Evolutionary conservation across 768 basidiomycete species (phyloP), one percentile per base, ranked within the genome.

Genomic region (Mycena belliarum): DNA sequence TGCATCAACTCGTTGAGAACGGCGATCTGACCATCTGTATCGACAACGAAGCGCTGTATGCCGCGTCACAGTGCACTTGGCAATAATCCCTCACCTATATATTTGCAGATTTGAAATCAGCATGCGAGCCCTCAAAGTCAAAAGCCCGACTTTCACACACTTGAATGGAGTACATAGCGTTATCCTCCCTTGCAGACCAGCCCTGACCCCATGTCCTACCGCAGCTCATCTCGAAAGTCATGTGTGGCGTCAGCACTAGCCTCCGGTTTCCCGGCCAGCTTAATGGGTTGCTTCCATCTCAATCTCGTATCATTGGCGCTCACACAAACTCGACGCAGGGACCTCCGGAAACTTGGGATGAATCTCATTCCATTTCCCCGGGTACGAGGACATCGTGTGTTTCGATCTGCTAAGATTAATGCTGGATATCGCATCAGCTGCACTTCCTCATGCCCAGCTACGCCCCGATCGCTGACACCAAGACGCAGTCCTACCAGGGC

Each of bases 381-480:
- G 58, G 89, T 90, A 72, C 50, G 84, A 73, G 20, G 3, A 28
- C 46, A n/a, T 6, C 16, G 8, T 8, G 24, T 38, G 16, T 10
- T 4, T 11, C 7, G 3, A 15, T 6, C 4, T 1, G 7, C 4
- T 21, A 6, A 8, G 37, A 12, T 18, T 54, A 16, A 54, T 20
- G 9, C 5, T 4, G n/a, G n/a, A 24, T 45, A 18, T 5, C 23
- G n/a, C n/a, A n/a, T 67, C 71, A 96, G 88, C 82, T 98, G 50
- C 96, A 99, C 71, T 99, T 98, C 84, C 83, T 99, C 65, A 91
- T 93, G 79, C 93, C 93, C 47, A 95, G 93, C 63, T 97, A 94
- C 70, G 94, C 93, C 0, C 97, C 97, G 0, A 85, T 98, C 65
- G 85, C 82, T 61, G 83, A 93, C 63, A 79, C 84, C 3, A 84